phyloP scores from a whole-genome alignment of 2,329 filamentous ascomycete species.

The Ophiostoma ips region DNA sequence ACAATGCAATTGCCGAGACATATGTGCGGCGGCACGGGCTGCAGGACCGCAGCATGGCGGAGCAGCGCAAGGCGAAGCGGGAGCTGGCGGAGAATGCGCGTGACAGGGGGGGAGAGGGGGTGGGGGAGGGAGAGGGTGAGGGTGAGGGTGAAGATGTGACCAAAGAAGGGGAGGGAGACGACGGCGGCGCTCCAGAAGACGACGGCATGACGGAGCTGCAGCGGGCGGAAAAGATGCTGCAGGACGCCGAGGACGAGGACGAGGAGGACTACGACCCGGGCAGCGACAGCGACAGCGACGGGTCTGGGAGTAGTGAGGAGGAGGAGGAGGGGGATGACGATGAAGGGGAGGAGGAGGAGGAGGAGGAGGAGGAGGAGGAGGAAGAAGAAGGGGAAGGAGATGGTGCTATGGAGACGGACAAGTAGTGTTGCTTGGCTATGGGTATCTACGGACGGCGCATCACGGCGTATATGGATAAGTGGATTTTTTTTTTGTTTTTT shows the following conservation, averaged over 20 bases:
- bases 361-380: neutral
- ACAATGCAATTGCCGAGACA: slow-evolving; percentile 45
- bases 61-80: slow-evolving; percentile 50
- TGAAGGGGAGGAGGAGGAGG: neutral
- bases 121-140: slow-evolving; percentile 24
- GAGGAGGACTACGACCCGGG: slow-evolving; percentile 55
- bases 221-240: slow-evolving; percentile 35
- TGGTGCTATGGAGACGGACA: neutral
- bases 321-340: slow-evolving; percentile 41
- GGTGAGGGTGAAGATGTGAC: slow-evolving; percentile 15
- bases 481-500: too few relatives aligned
- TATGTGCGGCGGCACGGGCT: slow-evolving; percentile 48
- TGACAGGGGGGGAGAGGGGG: slow-evolving; percentile 19
- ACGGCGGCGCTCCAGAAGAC: slow-evolving; percentile 14
- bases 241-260: slow-evolving; percentile 49
- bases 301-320: slow-evolving; percentile 36
- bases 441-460: neutral
- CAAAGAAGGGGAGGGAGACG: slow-evolving; percentile 20
- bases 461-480: too few relatives aligned
- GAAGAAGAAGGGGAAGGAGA: neutral
- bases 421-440: neutral
- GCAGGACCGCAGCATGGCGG: slow-evolving; percentile 55
- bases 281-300: slow-evolving; percentile 44
- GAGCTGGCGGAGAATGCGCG: slow-evolving; percentile 45
- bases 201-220: slow-evolving; percentile 35